Evolutionary conservation across 2,329 filamentous ascomycete species (phyloP).

Genomic region (Sclerotinia minor): DNA sequence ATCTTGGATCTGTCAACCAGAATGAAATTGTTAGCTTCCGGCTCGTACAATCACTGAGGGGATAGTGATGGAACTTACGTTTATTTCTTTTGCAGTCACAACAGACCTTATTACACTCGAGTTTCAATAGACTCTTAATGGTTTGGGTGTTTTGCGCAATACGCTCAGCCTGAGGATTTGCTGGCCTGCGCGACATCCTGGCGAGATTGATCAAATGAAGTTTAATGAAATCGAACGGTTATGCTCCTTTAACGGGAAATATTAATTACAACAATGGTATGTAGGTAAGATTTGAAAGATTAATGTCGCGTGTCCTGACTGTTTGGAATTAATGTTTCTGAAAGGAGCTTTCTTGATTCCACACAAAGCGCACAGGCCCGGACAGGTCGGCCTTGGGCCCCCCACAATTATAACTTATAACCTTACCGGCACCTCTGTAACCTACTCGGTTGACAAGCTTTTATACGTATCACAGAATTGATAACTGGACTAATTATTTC

Average conservation of each 20-base stretch:
- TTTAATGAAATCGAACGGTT: not conserved
- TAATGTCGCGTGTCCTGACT: conserved; percentile 12
- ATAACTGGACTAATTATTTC: too few relatives aligned
- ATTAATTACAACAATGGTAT: conserved; percentile 5
- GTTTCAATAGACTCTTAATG: conserved; percentile 90
- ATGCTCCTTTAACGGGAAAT: not conserved
- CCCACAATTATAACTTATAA: conserved; percentile 15
- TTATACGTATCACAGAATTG: not conserved
- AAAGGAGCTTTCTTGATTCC: conserved; percentile 10
- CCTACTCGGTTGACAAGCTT: not conserved
- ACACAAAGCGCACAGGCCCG: conserved; percentile 19
- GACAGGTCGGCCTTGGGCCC: conserved; percentile 13
- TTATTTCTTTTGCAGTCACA: conserved; percentile 99
- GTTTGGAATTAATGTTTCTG: conserved; percentile 2
- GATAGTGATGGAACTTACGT: conserved; percentile 58
- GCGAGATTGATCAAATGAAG: conserved; percentile 1
- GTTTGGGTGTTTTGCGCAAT: conserved; percentile 91
- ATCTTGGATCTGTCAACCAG: conserved; percentile 76
- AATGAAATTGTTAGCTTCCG: not conserved
- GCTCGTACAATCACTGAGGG: not conserved
- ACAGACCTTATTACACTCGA: conserved; percentile 94
- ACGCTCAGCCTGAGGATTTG: conserved; percentile 78
- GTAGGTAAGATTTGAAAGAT: conserved; percentile 7
- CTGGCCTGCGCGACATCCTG: conserved; percentile 77
- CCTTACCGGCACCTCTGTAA: not conserved